A percentile compares a stretch with the other conserved stretches of the same genome.
Conservation (phyloP, 228 moss, liverwort and hornwort genomes). For the Sphagnum fallax region DNA sequence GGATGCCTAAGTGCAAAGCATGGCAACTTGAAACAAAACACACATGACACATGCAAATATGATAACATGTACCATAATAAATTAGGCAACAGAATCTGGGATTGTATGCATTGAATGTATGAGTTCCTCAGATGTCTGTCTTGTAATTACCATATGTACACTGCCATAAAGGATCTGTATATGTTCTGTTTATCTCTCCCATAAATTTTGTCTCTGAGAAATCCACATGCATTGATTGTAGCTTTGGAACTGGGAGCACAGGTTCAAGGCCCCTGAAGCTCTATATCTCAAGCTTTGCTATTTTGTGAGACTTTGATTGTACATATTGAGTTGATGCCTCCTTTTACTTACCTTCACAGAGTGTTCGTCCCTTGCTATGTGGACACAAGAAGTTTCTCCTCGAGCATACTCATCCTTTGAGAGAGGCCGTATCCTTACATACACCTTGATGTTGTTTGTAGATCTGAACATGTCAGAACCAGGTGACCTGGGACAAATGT, state of each 20-base stretch:
- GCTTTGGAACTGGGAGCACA: neutral
- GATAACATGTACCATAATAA: too few species aligned
- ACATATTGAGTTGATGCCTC: neutral
- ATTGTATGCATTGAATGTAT: too few species aligned
- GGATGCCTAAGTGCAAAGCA: too few species aligned
- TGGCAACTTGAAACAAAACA: too few species aligned
- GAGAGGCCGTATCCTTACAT: slow-evolving; percentile 68
- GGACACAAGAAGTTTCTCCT: slow-evolving; percentile 45
- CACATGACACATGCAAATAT: too few species aligned
- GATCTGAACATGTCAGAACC: neutral
- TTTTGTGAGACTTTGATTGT: neutral
- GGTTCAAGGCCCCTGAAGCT: neutral
- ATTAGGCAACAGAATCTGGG: too few species aligned
- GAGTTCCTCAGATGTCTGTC: too few species aligned
- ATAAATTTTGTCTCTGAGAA: too few species aligned
- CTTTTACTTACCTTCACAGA: slow-evolving; percentile 48
- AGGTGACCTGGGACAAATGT: neutral
- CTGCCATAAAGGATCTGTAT: too few species aligned
- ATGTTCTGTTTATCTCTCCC: too few species aligned
- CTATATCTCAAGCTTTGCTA: too few species aligned
- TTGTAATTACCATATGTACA: too few species aligned
- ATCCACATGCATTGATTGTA: neutral
- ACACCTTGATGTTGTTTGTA: slow-evolving; percentile 57
- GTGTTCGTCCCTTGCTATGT: slow-evolving; percentile 49
- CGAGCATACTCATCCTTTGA: slow-evolving; percentile 40